Evolutionary conservation across 2,329 filamentous ascomycete genomes (phyloP).

Genomic region (Emmonsiellopsis sp.): DNA sequence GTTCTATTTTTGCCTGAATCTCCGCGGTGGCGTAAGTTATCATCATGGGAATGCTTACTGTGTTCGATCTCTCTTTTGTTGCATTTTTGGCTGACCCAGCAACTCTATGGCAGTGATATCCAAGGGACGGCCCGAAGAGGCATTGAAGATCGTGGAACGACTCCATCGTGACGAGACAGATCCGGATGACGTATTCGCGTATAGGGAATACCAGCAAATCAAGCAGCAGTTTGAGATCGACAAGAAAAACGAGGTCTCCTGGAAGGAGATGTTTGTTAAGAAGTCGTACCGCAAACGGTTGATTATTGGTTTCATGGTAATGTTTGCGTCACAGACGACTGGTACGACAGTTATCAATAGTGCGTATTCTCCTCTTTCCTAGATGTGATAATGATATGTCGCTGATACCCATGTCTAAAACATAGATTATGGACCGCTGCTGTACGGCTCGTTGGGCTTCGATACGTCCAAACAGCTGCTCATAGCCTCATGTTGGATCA

Average conservation of each 20-base stretch:
- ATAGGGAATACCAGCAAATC: background rate
- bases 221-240: background rate
- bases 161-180: constrained; percentile 17
- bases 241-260: background rate
- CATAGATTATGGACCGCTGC: background rate
- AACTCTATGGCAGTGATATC: constrained; percentile 2
- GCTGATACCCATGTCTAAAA: background rate
- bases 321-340: background rate
- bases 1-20: background rate
- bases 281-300: background rate
- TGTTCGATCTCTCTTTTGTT: too few species aligned
- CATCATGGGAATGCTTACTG: too few species aligned
- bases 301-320: background rate
- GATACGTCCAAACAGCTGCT: background rate
- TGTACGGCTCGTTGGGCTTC: background rate
- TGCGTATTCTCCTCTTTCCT: too few species aligned
- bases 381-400: too few species aligned
- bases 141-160: constrained; percentile 8
- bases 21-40: background rate
- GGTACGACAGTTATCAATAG: too few species aligned
- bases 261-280: background rate
- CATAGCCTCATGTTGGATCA: constrained; percentile 14
- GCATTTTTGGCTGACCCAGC: too few species aligned
- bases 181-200: constrained; percentile 7
- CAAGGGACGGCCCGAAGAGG: constrained; percentile 17